These are phyloP conservation scores for Aciculosporium take DNA, from an alignment of 2,329 filamentous ascomycete genomes.

Conservation along the genomic window DNA sequence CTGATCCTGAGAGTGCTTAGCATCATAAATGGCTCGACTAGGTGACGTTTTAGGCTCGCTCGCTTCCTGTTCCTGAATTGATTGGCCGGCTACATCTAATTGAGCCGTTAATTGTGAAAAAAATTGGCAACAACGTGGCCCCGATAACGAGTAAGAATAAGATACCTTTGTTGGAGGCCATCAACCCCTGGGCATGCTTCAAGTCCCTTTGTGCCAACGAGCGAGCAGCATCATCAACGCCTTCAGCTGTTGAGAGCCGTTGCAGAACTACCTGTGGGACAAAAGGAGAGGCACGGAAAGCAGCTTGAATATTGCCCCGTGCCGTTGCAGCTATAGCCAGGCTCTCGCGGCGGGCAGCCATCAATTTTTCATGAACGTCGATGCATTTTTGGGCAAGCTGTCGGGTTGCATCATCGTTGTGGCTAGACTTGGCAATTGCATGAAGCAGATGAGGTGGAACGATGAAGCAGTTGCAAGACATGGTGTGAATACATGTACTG, in stretches of 20 bases:
- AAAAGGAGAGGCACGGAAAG: slow-evolving; percentile 15
- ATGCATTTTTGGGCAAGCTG: slow-evolving; percentile 23
- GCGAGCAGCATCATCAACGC: slow-evolving; percentile 25
- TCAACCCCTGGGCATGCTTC: slow-evolving; percentile 22
- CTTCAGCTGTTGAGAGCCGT: slow-evolving; percentile 22
- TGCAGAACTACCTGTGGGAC: slow-evolving; percentile 26
- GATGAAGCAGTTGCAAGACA: slow-evolving; percentile 22
- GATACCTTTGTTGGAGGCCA: slow-evolving; percentile 12
- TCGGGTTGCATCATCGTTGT: slow-evolving; percentile 22
- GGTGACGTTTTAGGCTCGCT: slow-evolving; percentile 11
- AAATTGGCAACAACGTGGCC: no score
- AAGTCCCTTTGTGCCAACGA: slow-evolving; percentile 24
- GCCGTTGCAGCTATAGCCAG: slow-evolving; percentile 18
- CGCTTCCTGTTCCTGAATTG: background rate
- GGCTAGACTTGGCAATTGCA: slow-evolving; percentile 25
- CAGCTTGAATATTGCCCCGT: slow-evolving; percentile 12
- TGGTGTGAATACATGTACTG: slow-evolving; percentile 5
- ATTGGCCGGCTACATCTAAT: background rate
- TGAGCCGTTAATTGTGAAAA: background rate
- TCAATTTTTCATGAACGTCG: slow-evolving; percentile 18
- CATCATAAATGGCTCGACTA: slow-evolving; percentile 31
- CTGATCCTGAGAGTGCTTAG: slow-evolving; percentile 23
- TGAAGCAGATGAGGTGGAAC: slow-evolving; percentile 32
- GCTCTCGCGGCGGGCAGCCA: slow-evolving; percentile 19
- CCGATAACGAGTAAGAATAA: no score